phyloP scores from a whole-genome alignment of 2,329 filamentous ascomycete species.

The Fragosphaeria purpurea region DNA sequence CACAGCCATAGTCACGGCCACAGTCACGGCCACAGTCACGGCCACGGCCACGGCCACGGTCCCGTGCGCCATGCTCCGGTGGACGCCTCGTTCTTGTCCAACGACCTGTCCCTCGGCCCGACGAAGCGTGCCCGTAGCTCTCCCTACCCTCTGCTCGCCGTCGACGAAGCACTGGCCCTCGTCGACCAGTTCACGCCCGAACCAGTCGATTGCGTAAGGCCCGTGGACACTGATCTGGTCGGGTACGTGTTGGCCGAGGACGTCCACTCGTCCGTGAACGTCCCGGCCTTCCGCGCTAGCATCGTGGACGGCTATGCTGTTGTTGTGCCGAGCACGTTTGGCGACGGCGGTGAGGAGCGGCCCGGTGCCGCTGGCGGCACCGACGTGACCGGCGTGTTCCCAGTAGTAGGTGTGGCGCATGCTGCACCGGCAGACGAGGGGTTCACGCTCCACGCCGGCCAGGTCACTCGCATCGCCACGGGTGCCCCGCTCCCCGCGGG shows the following conservation, averaged over 20 bases:
- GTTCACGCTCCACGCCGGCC: conserved; percentile 49
- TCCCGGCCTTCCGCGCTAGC: conserved; percentile 88
- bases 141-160: conserved; percentile 84
- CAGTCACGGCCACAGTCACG: conserved; percentile 41
- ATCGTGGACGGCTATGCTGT: conserved; percentile 96
- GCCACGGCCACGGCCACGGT: conserved; percentile 52
- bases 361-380: conserved; percentile 28
- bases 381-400: conserved; percentile 68
- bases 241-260: conserved; percentile 76
- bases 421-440: conserved; percentile 62
- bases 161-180: conserved; percentile 65
- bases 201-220: conserved; percentile 43
- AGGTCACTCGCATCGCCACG: conserved; percentile 86
- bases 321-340: conserved; percentile 42
- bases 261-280: conserved; percentile 67
- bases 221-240: conserved; percentile 57
- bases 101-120: conserved; percentile 51
- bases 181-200: conserved; percentile 65
- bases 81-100: conserved; percentile 45
- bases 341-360: neutral
- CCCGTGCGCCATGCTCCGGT: conserved; percentile 65
- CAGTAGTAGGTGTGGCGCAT: conserved; percentile 78
- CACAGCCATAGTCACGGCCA: conserved; percentile 46
- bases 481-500: conserved; percentile 83
- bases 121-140: conserved; percentile 70